These are phyloP conservation scores for Camelina laxa DNA, from an alignment of 345 rosid species.

Conservation along the genomic window DNA sequence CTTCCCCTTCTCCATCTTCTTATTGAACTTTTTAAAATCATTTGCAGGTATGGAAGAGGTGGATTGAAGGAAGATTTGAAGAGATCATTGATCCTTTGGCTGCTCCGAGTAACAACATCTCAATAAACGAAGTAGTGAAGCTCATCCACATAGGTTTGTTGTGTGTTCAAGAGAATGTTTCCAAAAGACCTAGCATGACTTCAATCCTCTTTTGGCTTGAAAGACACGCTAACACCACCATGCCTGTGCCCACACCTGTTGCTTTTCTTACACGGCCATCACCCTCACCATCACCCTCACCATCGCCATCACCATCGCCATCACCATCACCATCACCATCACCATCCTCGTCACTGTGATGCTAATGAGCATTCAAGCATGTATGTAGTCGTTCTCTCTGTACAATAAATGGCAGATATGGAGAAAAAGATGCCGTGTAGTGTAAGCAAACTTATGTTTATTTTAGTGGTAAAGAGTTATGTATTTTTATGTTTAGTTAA, in stretches of 20 bases:
- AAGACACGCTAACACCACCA: conserved; percentile 32
- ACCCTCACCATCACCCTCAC: neutral
- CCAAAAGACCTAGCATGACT: conserved; percentile 49
- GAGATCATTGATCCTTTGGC: conserved; percentile 49
- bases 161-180: conserved; percentile 55
- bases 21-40: neutral
- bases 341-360: neutral
- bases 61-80: conserved; percentile 48
- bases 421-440: neutral
- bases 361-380: neutral
- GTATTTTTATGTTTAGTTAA: no score
- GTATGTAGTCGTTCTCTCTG: neutral
- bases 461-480: no score
- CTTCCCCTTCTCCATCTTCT: neutral
- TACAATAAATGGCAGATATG: neutral
- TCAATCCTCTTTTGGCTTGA: conserved; percentile 53
- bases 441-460: neutral
- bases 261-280: conserved; percentile 36
- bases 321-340: neutral
- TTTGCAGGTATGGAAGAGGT: conserved; percentile 53
- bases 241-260: conserved; percentile 48
- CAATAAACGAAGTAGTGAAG: conserved; percentile 47
- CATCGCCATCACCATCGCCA: neutral
- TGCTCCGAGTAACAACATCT: neutral
- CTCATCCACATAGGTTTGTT: conserved; percentile 57